Percentiles rank a stretch among this genome's conserved stretches.
Conservation (phyloP, 139 green algal genomes). For the Micractinium conductrix region DNA sequence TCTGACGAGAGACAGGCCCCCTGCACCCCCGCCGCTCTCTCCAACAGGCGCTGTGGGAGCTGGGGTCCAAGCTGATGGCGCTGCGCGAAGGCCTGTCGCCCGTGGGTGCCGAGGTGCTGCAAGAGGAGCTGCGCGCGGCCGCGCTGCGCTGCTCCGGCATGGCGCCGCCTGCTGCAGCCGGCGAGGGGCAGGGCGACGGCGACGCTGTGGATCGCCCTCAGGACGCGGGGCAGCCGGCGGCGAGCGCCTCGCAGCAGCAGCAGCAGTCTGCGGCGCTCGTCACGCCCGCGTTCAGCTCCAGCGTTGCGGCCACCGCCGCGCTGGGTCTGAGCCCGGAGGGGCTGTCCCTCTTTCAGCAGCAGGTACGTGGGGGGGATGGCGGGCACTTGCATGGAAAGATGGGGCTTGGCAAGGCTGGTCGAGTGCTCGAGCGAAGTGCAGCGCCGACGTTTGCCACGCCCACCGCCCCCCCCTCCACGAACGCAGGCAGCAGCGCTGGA, state of each 20-base stretch:
- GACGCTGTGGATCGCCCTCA: neutral
- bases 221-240: neutral
- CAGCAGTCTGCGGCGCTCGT: neutral
- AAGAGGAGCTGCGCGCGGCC: slow-evolving; percentile 16
- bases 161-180: too few species aligned
- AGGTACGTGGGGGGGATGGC: too few species aligned
- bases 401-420: too few species aligned
- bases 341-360: slow-evolving; percentile 44
- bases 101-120: neutral
- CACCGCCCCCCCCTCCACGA: too few species aligned
- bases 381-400: too few species aligned
- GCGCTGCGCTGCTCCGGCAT: neutral
- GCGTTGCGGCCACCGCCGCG: slow-evolving; percentile 4
- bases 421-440: too few species aligned
- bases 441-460: too few species aligned
- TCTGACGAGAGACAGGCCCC: too few species aligned
- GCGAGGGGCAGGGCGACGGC: too few species aligned
- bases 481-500: slow-evolving; percentile 48
- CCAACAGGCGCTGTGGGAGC: slow-evolving; percentile 38
- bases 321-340: slow-evolving; percentile 44
- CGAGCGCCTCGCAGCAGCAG: slow-evolving; percentile 21
- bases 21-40: too few species aligned
- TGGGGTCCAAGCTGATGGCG: slow-evolving; percentile 43
- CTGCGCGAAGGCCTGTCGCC: slow-evolving; percentile 37
- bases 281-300: neutral